Percentiles rank a stretch among this genome's conserved stretches.
phyloP scores from a whole-genome alignment of 306 rosid species.

The Arachis hypogaea region DNA sequence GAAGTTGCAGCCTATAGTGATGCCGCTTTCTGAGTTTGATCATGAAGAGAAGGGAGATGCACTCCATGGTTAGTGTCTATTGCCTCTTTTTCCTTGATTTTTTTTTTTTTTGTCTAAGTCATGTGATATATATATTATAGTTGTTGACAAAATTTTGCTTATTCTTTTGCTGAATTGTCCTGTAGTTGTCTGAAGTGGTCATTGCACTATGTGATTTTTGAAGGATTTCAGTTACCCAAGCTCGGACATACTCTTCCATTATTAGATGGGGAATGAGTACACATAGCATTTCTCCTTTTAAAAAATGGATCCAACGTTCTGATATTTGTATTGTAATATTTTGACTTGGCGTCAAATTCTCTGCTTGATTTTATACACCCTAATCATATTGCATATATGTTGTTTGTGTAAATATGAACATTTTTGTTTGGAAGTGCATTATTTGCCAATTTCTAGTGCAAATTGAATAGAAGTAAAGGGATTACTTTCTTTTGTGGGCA shows the following conservation, averaged over 20 bases:
- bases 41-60: slow-evolving; percentile 79
- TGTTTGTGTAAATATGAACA: not conserved
- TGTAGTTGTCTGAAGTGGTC: not conserved
- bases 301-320: no score
- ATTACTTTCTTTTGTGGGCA: slow-evolving; percentile 32
- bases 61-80: slow-evolving; percentile 53
- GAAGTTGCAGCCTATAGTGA: slow-evolving; percentile 68
- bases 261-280: no score
- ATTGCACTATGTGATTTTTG: not conserved
- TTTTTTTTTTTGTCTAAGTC: slow-evolving; percentile 2
- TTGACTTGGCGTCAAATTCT: not conserved
- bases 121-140: not conserved
- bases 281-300: no score
- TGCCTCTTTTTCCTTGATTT: not conserved
- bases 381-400: slow-evolving; percentile 2
- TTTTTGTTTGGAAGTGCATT: not conserved
- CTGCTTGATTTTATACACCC: not conserved
- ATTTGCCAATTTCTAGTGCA: not conserved
- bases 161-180: not conserved
- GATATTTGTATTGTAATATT: not conserved
- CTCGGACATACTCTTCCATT: no score
- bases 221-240: no score
- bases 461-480: not conserved
- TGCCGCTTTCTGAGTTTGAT: slow-evolving; percentile 73
- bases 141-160: not conserved